Percentiles rank a stretch among this genome's conserved stretches.
phyloP scores from a whole-genome alignment of 2,329 filamentous ascomycete genomes.

The Fusarium poae region DNA sequence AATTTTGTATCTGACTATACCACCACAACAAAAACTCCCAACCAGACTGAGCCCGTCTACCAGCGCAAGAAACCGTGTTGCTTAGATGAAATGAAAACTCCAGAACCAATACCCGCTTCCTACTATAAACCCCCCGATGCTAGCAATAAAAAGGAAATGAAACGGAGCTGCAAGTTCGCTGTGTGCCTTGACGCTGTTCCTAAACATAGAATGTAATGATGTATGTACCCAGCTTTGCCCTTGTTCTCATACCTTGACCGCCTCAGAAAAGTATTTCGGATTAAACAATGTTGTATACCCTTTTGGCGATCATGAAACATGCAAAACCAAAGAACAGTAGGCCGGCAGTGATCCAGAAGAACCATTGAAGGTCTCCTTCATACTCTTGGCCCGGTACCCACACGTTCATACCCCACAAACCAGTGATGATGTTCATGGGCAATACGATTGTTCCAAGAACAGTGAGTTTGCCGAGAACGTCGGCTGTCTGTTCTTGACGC shows the following conservation, averaged over 20 bases:
- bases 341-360: constrained; percentile 79
- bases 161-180: constrained; percentile 25
- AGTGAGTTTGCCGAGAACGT: constrained; percentile 93
- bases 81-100: constrained; percentile 10
- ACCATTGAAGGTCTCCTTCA: constrained; percentile 81
- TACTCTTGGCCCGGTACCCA: constrained; percentile 92
- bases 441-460: constrained; percentile 97
- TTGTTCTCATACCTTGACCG: not conserved
- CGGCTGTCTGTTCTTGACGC: constrained; percentile 93
- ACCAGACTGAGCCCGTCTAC: constrained; percentile 21
- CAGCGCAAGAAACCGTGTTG: constrained; percentile 18
- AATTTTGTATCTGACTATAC: constrained; percentile 24
- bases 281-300: constrained; percentile 83
- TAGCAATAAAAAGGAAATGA: constrained; percentile 13
- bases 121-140: constrained; percentile 2
- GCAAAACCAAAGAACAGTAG: constrained; percentile 82
- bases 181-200: constrained; percentile 11
- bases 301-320: constrained; percentile 86
- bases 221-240: constrained; percentile 10
- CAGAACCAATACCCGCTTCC: constrained; percentile 6
- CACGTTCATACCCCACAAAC: constrained; percentile 99
- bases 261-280: not conserved
- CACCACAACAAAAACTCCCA: not conserved
- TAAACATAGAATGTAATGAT: constrained; percentile 8
- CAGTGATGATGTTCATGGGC: constrained; percentile 99